Base-by-base conservation (phyloP, 306 rosid genomes). In the Corylus avellana region DNA sequence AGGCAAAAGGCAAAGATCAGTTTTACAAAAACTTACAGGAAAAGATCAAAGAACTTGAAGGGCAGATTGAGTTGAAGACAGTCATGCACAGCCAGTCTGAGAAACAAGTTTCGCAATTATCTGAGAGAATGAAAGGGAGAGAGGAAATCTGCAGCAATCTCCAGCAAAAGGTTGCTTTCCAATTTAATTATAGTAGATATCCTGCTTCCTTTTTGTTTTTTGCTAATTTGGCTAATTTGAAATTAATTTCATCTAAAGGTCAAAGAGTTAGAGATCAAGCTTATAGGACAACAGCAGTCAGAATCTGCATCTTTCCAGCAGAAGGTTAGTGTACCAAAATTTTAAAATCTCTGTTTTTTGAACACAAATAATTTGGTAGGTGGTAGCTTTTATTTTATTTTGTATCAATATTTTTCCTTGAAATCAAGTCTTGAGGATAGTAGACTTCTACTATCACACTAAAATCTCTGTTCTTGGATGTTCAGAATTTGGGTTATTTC, bases 21-120 rank as follows among this genome's bases (percentile, higher is more conserved):
- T 73, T 75, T 51, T 80, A 81, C 77, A 87, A 74, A 88, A 91
- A 14, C 75, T 87, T 91, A 73, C 94, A 88, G 75, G 98, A 91
- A 50, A 91, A 81, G 84, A 88, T 93, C 80, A 91, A 90, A 88
- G 94, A 90, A 75, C 98, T 93, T 53, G 98, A 91, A 84, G 91
- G 87, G 44, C 92, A 90, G 81, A 83, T 93, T 75, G 98, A 91
- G 80, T 80, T 85, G 62, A 91, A 86, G 88, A 56, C 78, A 78
- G 73, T 85, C 79, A 42, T 86, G 88, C 97, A 90, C 62, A 84
- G 73, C 82, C 93, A 93, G 68, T 87, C 89, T 67, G 93, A 91
- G 87, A 93, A 85, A 82, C 92, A 91, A 84, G 75, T 88, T 75
- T 90, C 83, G 59, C 94, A 91, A 55, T 79, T 93, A 77, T 87